Evolutionary conservation across 208 protist species (phyloP).

Genomic region (Trypanosoma rangeli): DNA sequence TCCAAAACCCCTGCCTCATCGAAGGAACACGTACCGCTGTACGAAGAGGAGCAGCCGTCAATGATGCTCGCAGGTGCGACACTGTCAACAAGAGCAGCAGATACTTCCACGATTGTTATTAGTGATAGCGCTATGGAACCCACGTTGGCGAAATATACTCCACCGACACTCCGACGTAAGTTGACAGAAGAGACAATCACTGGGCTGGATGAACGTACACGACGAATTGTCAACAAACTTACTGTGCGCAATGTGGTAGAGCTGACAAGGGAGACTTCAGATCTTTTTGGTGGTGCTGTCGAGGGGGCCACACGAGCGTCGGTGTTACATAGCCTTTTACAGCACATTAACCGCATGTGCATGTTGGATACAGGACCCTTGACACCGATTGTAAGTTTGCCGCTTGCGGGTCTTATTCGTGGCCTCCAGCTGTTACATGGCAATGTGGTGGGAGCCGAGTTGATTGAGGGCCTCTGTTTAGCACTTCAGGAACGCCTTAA

Average conservation of each 20-base stretch:
- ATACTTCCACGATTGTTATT: neutral
- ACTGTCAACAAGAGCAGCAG: neutral
- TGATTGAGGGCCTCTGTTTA: constrained; percentile 55
- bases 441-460: constrained; percentile 57
- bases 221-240: constrained; percentile 74
- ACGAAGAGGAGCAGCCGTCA: neutral
- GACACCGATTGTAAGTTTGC: constrained; percentile 55
- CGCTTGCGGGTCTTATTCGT: constrained; percentile 76
- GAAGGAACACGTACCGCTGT: neutral
- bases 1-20: neutral
- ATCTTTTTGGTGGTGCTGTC: constrained; percentile 33
- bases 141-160: constrained; percentile 15
- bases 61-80: neutral
- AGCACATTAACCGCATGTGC: constrained; percentile 63
- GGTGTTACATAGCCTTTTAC: constrained; percentile 50
- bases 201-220: constrained; percentile 37
- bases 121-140: neutral
- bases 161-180: constrained; percentile 15
- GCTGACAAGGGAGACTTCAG: constrained; percentile 58
- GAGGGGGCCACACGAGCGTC: constrained; percentile 47
- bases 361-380: constrained; percentile 52
- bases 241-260: constrained; percentile 75
- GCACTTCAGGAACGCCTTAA: constrained; percentile 51
- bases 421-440: constrained; percentile 78
- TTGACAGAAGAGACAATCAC: constrained; percentile 3